A percentile compares a stretch with the other conserved stretches of the same genome.
phyloP scores from a whole-genome alignment of 2,329 filamentous ascomycete species.

The Monilinia vaccinii-corymbosi region DNA sequence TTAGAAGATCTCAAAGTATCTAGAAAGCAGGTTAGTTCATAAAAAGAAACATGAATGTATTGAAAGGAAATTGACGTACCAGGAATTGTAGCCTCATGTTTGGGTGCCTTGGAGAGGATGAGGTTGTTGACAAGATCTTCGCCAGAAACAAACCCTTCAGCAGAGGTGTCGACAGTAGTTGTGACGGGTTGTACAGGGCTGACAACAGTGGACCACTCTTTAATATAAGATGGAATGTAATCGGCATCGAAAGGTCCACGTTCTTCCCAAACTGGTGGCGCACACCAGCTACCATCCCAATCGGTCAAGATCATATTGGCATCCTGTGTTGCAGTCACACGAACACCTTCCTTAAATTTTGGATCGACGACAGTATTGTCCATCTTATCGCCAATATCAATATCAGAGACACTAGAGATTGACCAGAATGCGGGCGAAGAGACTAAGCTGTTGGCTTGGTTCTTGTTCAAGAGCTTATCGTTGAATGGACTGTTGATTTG shows the following conservation, averaged over 20 bases:
- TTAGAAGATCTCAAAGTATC: slow-evolving; percentile 18
- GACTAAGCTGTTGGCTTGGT: background rate
- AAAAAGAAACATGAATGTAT: background rate
- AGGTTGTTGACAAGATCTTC: slow-evolving; percentile 13
- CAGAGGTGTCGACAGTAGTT: background rate
- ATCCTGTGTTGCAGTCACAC: slow-evolving; percentile 18
- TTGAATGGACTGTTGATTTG: background rate
- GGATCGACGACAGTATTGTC: background rate
- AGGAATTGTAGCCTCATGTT: slow-evolving; percentile 18
- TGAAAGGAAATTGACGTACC: slow-evolving; percentile 14
- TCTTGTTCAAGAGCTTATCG: background rate
- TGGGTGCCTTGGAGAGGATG: slow-evolving; percentile 5
- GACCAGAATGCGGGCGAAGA: slow-evolving; percentile 5
- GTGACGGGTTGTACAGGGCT: slow-evolving; percentile 5
- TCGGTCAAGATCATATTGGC: slow-evolving; percentile 16
- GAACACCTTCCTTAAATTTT: slow-evolving; percentile 12
- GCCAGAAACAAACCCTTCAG: slow-evolving; percentile 14
- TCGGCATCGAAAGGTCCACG: slow-evolving; percentile 17
- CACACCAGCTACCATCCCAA: slow-evolving; percentile 20
- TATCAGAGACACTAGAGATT: slow-evolving; percentile 4
- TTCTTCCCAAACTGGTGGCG: slow-evolving; percentile 24
- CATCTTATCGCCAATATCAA: slow-evolving; percentile 14
- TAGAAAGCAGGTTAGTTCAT: slow-evolving; percentile 6
- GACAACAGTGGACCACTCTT: slow-evolving; percentile 21
- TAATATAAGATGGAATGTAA: slow-evolving; percentile 22